Conservation (phyloP, 2,329 filamentous ascomycete genomes). For the Penicillium sp. region DNA sequence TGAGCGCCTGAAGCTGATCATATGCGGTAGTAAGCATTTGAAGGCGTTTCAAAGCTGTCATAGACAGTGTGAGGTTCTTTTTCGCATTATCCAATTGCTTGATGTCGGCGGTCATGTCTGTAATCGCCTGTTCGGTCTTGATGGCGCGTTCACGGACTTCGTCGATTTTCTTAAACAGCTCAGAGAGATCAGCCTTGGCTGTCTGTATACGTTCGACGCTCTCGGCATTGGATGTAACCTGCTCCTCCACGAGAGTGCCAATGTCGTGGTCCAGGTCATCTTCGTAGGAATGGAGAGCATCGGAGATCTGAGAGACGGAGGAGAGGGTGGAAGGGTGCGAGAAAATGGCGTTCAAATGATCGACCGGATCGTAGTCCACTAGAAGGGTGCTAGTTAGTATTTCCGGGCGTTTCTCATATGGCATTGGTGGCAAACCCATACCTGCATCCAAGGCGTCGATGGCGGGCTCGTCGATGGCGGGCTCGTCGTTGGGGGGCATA, state of each 20-base stretch:
- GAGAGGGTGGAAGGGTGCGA: slow-evolving; percentile 83
- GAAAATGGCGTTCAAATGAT: slow-evolving; percentile 93
- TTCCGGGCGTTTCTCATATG: slow-evolving; percentile 4
- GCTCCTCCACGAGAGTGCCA: slow-evolving; percentile 69
- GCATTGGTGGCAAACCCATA: slow-evolving; percentile 27
- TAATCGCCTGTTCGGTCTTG: slow-evolving; percentile 93
- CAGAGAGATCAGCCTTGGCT: slow-evolving; percentile 85
- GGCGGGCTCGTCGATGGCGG: slow-evolving; percentile 39
- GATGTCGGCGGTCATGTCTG: slow-evolving; percentile 98
- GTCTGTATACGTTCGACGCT: slow-evolving; percentile 90
- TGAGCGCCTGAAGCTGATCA: slow-evolving; percentile 84
- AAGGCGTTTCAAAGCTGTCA: slow-evolving; percentile 94
- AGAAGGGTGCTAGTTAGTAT: slow-evolving; percentile 7
- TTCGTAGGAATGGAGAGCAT: slow-evolving; percentile 73
- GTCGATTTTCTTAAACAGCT: slow-evolving; percentile 93
- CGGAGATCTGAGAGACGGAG: slow-evolving; percentile 74
- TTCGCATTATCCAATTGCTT: slow-evolving; percentile 97
- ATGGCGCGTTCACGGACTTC: slow-evolving; percentile 85
- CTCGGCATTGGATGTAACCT: slow-evolving; percentile 83
- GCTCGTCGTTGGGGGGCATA: slow-evolving; percentile 44
- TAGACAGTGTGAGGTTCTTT: slow-evolving; percentile 91
- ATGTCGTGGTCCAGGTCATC: slow-evolving; percentile 83
- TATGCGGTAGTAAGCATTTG: slow-evolving; percentile 99
- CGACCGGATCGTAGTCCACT: slow-evolving; percentile 89
- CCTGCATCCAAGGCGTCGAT: slow-evolving; percentile 51